These are phyloP conservation scores for Pulveroboletus sp. DNA, from an alignment of 768 basidiomycete genomes.

Conservation along the genomic window DNA sequence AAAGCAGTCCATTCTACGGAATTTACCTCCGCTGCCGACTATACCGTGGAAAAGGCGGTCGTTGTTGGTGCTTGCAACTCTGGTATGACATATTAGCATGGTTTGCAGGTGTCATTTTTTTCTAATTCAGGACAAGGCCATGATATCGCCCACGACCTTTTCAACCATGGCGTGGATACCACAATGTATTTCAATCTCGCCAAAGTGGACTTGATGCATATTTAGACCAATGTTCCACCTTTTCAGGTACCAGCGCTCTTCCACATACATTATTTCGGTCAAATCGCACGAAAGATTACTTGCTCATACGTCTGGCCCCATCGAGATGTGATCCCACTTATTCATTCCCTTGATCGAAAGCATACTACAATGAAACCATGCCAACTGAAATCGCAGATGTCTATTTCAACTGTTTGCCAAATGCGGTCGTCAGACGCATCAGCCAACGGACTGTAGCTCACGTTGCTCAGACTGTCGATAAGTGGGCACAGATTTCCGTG, in stretches of 20 bases:
- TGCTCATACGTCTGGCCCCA: slow-evolving; percentile 7
- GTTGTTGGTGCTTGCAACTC: slow-evolving; percentile 71
- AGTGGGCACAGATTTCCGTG: slow-evolving; percentile 11
- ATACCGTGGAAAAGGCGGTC: slow-evolving; percentile 61
- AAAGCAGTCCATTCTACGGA: slow-evolving; percentile 49
- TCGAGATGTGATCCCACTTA: not conserved
- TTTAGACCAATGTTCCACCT: not conserved
- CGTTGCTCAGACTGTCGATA: slow-evolving; percentile 22
- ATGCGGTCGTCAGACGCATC: slow-evolving; percentile 10
- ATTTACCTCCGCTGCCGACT: slow-evolving; percentile 47
- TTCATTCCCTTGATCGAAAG: not conserved
- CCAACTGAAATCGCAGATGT: slow-evolving; percentile 23
- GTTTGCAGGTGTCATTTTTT: not conserved
- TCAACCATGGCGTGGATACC: slow-evolving; percentile 27
- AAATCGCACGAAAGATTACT: slow-evolving; percentile 5
- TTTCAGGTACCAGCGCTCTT: slow-evolving; percentile 24
- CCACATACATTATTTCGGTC: slow-evolving; percentile 18
- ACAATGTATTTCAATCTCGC: slow-evolving; percentile 20
- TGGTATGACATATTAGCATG: slow-evolving; percentile 27
- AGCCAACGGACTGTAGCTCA: slow-evolving; percentile 17
- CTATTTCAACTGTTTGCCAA: slow-evolving; percentile 15
- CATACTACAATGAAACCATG: slow-evolving; percentile 15
- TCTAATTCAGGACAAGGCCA: slow-evolving; percentile 25
- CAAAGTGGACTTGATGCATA: not conserved
- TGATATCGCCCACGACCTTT: slow-evolving; percentile 38